Evolutionary conservation across 352 stramenopile genomes (phyloP).

Genomic region (Globisporangium echinulatum): DNA sequence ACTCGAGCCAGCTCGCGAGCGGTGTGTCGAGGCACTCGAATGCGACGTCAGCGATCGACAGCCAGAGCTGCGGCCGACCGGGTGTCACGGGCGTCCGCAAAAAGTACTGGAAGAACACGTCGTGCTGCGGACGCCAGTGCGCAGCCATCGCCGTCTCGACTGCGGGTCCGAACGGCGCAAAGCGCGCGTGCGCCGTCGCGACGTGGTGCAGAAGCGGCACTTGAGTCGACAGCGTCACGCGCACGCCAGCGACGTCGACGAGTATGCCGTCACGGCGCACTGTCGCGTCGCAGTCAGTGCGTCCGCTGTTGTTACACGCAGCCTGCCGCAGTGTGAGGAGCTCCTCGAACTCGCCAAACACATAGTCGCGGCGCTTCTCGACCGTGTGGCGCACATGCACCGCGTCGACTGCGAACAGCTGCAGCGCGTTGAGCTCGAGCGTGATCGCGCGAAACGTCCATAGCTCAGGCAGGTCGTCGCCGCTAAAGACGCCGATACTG

Average conservation of each 20-base stretch:
- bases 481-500: conserved; percentile 44
- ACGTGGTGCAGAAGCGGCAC: conserved; percentile 31
- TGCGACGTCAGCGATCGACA: conserved; percentile 34
- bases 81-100: conserved; percentile 26
- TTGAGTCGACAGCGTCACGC: conserved; percentile 24
- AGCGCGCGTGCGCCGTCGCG: conserved; percentile 17
- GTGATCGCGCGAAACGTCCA: conserved; percentile 53
- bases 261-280: conserved; percentile 43
- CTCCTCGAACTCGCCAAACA: conserved; percentile 73
- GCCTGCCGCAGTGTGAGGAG: conserved; percentile 32
- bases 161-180: conserved; percentile 26
- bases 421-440: conserved; percentile 30
- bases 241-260: conserved; percentile 41
- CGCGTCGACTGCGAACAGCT: conserved; percentile 30
- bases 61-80: conserved; percentile 34
- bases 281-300: not conserved
- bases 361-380: conserved; percentile 35
- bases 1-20: conserved; percentile 65
- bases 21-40: conserved; percentile 42
- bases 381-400: conserved; percentile 50
- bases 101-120: conserved; percentile 62
- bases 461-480: conserved; percentile 62
- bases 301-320: conserved; percentile 19
- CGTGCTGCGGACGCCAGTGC: conserved; percentile 59
- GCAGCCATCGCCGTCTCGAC: conserved; percentile 17